phyloP scores from a whole-genome alignment of 371 early-diverging fungal genomes.

The Mortierella sp. region DNA sequence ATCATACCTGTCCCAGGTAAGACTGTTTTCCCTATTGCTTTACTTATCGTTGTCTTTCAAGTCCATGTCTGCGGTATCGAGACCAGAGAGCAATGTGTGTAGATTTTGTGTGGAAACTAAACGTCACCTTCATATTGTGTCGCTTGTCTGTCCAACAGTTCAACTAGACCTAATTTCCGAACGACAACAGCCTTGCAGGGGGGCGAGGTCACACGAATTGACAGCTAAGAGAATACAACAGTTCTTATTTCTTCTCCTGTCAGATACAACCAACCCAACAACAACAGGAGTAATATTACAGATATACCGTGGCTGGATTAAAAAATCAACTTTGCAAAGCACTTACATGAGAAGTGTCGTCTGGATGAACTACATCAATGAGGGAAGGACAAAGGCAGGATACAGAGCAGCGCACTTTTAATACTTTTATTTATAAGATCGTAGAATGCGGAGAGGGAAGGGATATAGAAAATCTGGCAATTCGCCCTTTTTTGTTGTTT shows the following conservation, averaged over 20 bases:
- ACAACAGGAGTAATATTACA: background rate
- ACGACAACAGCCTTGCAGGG: conserved; percentile 2
- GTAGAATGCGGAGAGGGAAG: background rate
- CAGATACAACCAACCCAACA: background rate
- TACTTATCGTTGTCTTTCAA: background rate
- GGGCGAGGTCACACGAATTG: background rate
- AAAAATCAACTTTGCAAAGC: background rate
- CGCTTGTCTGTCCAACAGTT: conserved; percentile 1
- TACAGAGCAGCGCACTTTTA: background rate
- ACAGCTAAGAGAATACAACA: background rate
- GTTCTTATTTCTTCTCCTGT: background rate
- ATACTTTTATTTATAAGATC: background rate
- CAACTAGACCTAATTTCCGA: conserved; percentile 8
- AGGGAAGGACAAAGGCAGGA: background rate
- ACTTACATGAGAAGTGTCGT: too few relatives aligned
- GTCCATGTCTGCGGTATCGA: too few relatives aligned
- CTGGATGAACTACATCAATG: background rate
- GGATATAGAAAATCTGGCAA: background rate
- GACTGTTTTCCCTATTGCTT: too few relatives aligned
- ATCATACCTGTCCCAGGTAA: conserved; percentile 77
- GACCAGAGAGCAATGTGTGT: background rate
- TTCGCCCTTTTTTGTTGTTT: background rate
- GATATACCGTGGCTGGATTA: conserved; percentile 1
- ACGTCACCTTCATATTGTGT: background rate
- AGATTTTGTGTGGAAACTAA: background rate